Evolutionary conservation across 306 rosid genomes (phyloP), one percentile per base, ranked within the genome.

Genomic region (Corylus avellana): DNA sequence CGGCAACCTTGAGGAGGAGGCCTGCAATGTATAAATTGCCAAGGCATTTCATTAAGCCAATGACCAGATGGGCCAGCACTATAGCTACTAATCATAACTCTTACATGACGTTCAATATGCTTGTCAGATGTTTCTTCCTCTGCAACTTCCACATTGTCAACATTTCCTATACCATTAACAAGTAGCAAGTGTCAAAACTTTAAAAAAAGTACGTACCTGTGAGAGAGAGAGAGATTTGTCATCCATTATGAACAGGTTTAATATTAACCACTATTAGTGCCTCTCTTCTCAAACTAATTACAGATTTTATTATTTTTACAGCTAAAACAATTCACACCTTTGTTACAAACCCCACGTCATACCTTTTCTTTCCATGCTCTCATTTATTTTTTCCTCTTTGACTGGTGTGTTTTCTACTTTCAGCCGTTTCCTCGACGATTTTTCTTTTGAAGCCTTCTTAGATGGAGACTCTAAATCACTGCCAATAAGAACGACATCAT

Each of bases 1-100:
- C 69, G 98, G 98, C 87, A 95, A 86, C 82, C 87, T 90, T 57
- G 92, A 56, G 27, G 98, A 89, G 82, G 96, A 90, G 59, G 86
- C 97, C 97, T 92, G 89, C 75, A 81, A 85, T 61, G 76, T 75
- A 84, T 37, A 79, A 61, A 82, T 77, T 75, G 70, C 70, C 70
- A 61, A 77, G 72, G 76, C 47, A 51, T 76, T 56, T 87, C 55
- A 84, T 51, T 77, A 71, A 72, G 71, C 39, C 73, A 79, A 72
- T 18, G n/a, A 74, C 48, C 32, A 51, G 53, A 77, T 69, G 81
- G 67, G 72, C 70, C 78, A 75, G 64, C 44, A 17, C 59, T 57
- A 48, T 20, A 54, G 74, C 42, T 51, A 76, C 50, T 29, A 20
- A 80, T 69, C 53, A 71, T 27, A 50, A 61, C 72, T 73, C 94